Conservation (phyloP, 179 eudicot genomes). For the Nepenthes alata region DNA sequence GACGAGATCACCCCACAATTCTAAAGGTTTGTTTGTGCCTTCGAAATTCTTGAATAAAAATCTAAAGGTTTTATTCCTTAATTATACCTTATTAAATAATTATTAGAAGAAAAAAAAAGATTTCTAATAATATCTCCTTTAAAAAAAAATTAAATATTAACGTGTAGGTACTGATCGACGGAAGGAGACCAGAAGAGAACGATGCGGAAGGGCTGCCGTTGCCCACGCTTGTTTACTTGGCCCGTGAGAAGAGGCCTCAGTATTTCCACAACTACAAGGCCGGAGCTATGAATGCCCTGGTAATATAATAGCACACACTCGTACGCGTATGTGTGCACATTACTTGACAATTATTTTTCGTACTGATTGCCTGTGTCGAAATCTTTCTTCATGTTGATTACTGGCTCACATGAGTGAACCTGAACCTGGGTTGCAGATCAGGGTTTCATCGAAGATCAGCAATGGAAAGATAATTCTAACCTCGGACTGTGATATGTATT, state of each 20-base stretch:
- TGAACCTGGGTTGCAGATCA: constrained; percentile 12
- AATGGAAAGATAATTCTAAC: constrained; percentile 50
- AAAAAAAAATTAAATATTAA: too few relatives aligned
- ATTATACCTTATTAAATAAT: too few relatives aligned
- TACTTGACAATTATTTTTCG: background rate
- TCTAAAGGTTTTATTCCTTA: background rate
- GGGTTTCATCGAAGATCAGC: constrained; percentile 17
- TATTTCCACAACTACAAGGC: constrained; percentile 75
- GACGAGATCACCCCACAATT: constrained; percentile 49
- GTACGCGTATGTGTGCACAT: too few relatives aligned
- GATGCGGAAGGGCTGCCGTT: constrained; percentile 42
- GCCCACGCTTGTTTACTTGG: constrained; percentile 66
- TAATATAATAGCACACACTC: constrained; percentile 4
- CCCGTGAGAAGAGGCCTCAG: constrained; percentile 73
- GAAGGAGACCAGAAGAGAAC: constrained; percentile 26
- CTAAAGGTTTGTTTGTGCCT: constrained; percentile 37
- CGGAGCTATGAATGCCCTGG: constrained; percentile 89
- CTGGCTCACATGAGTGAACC: too few relatives aligned
- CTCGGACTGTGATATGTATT: constrained; percentile 84
- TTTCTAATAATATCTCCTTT: too few relatives aligned
- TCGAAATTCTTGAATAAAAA: background rate
- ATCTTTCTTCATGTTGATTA: too few relatives aligned
- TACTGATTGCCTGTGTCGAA: background rate
- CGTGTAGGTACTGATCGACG: constrained; percentile 52
- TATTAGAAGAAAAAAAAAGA: too few relatives aligned